Evolutionary conservation across 2,329 filamentous ascomycete species (phyloP).

Genomic region (Trichoderma sp.): DNA sequence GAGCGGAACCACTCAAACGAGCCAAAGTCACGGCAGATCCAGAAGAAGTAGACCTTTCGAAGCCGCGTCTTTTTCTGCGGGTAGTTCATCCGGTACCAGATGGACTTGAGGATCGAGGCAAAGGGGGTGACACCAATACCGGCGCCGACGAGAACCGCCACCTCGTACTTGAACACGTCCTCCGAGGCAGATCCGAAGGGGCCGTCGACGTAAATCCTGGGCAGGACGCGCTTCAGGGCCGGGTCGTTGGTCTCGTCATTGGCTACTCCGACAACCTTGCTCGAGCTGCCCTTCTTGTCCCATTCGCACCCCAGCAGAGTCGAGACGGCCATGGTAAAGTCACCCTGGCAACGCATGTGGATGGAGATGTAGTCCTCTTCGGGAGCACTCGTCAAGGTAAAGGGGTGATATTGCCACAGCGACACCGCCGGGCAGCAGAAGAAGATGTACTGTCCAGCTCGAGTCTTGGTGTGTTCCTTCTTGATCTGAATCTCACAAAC

Average conservation of each 20-base stretch:
- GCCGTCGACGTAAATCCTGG: conserved; percentile 77
- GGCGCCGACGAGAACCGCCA: conserved; percentile 73
- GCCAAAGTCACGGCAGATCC: conserved; percentile 84
- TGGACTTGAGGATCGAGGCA: conserved; percentile 82
- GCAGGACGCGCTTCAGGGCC: conserved; percentile 68
- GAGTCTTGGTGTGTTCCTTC: conserved; percentile 80
- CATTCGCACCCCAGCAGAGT: conserved; percentile 73
- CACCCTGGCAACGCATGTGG: conserved; percentile 77
- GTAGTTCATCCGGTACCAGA: conserved; percentile 93
- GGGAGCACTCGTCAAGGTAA: conserved; percentile 80
- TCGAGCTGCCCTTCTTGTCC: conserved; percentile 51
- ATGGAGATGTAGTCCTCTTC: conserved; percentile 90
- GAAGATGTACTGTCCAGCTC: conserved; percentile 84
- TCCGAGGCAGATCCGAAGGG: conserved; percentile 84
- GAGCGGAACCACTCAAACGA: conserved; percentile 90
- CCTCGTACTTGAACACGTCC: conserved; percentile 86
- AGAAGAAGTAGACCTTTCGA: conserved; percentile 88
- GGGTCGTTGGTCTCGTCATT: conserved; percentile 62
- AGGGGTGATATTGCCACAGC: conserved; percentile 85
- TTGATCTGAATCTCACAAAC: conserved; percentile 91
- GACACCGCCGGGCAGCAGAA: conserved; percentile 83
- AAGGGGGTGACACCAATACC: conserved; percentile 86
- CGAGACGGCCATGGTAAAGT: conserved; percentile 72
- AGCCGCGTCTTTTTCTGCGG: conserved; percentile 74
- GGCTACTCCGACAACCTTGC: conserved; percentile 67